These are phyloP conservation scores for Diaporthe australafricana DNA, from an alignment of 2,329 filamentous ascomycete species.

Conservation along the genomic window DNA sequence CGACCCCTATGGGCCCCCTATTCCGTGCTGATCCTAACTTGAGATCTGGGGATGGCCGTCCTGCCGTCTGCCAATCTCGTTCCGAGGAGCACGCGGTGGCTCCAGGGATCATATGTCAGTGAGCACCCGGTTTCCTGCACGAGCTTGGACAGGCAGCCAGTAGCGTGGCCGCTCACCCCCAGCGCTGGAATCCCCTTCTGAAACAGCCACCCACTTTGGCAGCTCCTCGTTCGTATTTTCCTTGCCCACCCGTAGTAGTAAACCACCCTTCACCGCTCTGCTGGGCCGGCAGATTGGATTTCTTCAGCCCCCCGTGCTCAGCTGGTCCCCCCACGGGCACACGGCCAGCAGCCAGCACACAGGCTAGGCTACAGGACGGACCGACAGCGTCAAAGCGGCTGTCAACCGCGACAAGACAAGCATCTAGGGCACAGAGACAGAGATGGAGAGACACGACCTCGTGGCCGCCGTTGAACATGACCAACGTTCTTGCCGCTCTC, in stretches of 20 bases:
- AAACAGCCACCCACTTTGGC: conserved; percentile 32
- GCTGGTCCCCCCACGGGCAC: background rate
- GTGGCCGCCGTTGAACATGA: conserved; percentile 16
- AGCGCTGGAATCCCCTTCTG: conserved; percentile 24
- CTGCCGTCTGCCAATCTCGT: conserved; percentile 33
- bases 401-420: background rate
- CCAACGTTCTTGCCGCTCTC: conserved; percentile 5
- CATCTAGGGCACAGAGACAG: background rate
- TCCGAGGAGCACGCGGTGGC: conserved; percentile 30
- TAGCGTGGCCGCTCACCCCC: background rate
- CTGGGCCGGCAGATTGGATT: conserved; percentile 11
- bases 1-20: conserved; percentile 33
- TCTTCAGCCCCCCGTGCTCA: background rate
- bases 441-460: conserved; percentile 22
- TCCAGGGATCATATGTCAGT: conserved; percentile 25
- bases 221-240: conserved; percentile 26
- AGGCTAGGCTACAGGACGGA: background rate
- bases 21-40: conserved; percentile 37
- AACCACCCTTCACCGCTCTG: conserved; percentile 28
- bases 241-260: background rate
- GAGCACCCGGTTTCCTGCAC: conserved; percentile 8
- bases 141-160: conserved; percentile 22
- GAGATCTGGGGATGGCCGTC: conserved; percentile 34
- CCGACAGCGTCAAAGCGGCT: conserved; percentile 7
- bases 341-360: background rate